Conservation (phyloP, 2,329 filamentous ascomycete genomes). For the Ascochyta pisi region DNA sequence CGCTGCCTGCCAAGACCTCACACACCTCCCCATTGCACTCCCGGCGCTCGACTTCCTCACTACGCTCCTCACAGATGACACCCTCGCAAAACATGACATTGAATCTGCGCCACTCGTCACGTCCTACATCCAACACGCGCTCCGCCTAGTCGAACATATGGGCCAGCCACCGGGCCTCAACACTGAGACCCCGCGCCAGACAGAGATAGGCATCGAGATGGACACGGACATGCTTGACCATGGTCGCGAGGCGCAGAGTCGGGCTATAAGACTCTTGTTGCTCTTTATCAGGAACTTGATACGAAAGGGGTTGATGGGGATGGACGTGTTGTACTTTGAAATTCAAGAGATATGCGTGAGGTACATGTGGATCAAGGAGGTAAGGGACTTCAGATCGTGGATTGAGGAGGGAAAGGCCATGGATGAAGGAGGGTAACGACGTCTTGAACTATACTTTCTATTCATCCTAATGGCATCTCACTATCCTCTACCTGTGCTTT, state of each 20-base stretch:
- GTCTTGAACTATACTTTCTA: too few species aligned
- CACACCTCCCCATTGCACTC: slow-evolving; percentile 47
- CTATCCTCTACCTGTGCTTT: too few species aligned
- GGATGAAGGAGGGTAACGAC: background rate
- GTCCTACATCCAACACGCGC: slow-evolving; percentile 49
- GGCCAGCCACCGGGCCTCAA: slow-evolving; percentile 23
- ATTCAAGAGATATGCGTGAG: slow-evolving; percentile 51
- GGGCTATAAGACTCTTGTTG: slow-evolving; percentile 46
- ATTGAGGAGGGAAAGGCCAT: slow-evolving; percentile 29
- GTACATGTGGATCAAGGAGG: slow-evolving; percentile 51
- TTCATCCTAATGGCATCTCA: too few species aligned
- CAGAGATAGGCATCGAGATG: background rate
- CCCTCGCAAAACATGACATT: slow-evolving; percentile 32
- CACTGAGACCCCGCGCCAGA: background rate
- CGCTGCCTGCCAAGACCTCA: slow-evolving; percentile 37
- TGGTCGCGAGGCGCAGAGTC: slow-evolving; percentile 46
- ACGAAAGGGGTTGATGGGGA: slow-evolving; percentile 38
- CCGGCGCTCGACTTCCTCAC: slow-evolving; percentile 49
- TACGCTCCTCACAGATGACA: slow-evolving; percentile 40
- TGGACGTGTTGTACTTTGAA: slow-evolving; percentile 47
- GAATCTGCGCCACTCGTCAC: slow-evolving; percentile 40
- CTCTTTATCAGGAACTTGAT: slow-evolving; percentile 51
- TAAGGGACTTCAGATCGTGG: slow-evolving; percentile 48
- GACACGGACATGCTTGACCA: slow-evolving; percentile 18
- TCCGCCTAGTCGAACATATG: slow-evolving; percentile 46